Conservation (phyloP, 2,329 filamentous ascomycete species). For the Rhynchosporium graminicola region DNA sequence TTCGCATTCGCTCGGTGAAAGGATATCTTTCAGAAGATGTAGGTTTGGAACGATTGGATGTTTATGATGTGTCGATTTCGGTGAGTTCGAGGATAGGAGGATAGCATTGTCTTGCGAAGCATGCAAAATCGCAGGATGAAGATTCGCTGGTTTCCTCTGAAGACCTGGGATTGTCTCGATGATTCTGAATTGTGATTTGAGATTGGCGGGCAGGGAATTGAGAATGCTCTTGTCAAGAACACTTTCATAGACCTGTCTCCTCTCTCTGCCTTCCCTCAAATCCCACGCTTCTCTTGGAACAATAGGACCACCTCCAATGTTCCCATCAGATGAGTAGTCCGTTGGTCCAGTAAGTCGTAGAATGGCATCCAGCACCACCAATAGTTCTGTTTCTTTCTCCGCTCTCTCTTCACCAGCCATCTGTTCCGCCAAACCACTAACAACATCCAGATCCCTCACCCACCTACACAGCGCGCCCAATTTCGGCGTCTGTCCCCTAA, state of each 20-base stretch:
- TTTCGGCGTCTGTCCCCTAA: constrained; percentile 65
- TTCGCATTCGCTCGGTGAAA: constrained; percentile 62
- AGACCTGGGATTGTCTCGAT: constrained; percentile 63
- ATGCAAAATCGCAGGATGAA: constrained; percentile 66
- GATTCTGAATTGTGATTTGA: constrained; percentile 51
- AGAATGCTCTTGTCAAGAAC: constrained; percentile 61
- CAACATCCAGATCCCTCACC: constrained; percentile 70
- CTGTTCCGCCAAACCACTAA: constrained; percentile 63
- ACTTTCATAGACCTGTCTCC: constrained; percentile 53
- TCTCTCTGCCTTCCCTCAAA: constrained; percentile 46
- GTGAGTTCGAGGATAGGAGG: constrained; percentile 48
- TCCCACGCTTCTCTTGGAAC: constrained; percentile 63
- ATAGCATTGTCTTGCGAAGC: constrained; percentile 60
- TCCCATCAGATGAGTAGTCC: constrained; percentile 48
- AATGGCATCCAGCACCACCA: constrained; percentile 64
- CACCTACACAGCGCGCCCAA: constrained; percentile 70
- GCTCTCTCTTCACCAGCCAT: constrained; percentile 48
- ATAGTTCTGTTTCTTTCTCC: constrained; percentile 53
- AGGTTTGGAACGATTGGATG: constrained; percentile 66
- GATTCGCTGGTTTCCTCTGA: constrained; percentile 66
- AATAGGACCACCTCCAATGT: constrained; percentile 48
- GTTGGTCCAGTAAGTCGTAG: constrained; percentile 63
- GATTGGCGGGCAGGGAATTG: constrained; percentile 41
- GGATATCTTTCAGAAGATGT: constrained; percentile 59
- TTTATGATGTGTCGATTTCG: constrained; percentile 52